Evolutionary conservation across 352 stramenopile species (phyloP).

Genomic region (Phytophthora sp.): DNA sequence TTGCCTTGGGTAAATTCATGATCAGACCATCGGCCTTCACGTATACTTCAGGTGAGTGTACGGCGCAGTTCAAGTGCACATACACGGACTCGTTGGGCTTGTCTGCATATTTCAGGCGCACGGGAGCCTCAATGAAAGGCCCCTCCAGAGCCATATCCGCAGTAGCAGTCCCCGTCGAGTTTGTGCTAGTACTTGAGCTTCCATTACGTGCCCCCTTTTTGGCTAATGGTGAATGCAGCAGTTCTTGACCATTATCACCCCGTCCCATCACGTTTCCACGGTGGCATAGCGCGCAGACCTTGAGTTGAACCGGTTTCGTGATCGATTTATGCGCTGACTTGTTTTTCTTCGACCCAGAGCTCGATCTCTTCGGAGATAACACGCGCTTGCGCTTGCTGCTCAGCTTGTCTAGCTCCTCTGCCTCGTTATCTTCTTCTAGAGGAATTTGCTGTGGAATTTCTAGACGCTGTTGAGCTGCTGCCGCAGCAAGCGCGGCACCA

Average conservation of each 20-base stretch:
- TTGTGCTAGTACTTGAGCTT: slow-evolving; percentile 15
- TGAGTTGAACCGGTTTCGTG: slow-evolving; percentile 28
- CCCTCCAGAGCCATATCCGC: slow-evolving; percentile 57
- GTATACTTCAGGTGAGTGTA: slow-evolving; percentile 85
- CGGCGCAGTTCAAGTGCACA: slow-evolving; percentile 83
- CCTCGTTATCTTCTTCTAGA: slow-evolving; percentile 41
- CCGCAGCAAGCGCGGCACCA: slow-evolving; percentile 28
- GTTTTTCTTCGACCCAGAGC: slow-evolving; percentile 26
- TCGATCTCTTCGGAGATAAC: slow-evolving; percentile 21
- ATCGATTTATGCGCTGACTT: slow-evolving; percentile 22
- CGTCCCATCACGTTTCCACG: slow-evolving; percentile 51
- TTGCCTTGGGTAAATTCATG: slow-evolving; percentile 75
- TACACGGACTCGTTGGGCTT: slow-evolving; percentile 71
- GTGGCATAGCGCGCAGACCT: slow-evolving; percentile 69
- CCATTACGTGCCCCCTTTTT: slow-evolving; percentile 24
- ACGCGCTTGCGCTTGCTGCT: slow-evolving; percentile 45
- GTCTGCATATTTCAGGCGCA: slow-evolving; percentile 78
- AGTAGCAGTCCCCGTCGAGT: slow-evolving; percentile 29
- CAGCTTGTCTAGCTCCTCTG: slow-evolving; percentile 19
- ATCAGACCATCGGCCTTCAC: slow-evolving; percentile 84
- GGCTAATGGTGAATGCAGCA: background rate
- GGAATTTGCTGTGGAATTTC: slow-evolving; percentile 39
- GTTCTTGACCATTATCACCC: slow-evolving; percentile 7
- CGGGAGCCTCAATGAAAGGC: slow-evolving; percentile 73
- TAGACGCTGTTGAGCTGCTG: slow-evolving; percentile 28